Conservation (phyloP, 345 rosid species). For the Eucalyptus sp. region DNA sequence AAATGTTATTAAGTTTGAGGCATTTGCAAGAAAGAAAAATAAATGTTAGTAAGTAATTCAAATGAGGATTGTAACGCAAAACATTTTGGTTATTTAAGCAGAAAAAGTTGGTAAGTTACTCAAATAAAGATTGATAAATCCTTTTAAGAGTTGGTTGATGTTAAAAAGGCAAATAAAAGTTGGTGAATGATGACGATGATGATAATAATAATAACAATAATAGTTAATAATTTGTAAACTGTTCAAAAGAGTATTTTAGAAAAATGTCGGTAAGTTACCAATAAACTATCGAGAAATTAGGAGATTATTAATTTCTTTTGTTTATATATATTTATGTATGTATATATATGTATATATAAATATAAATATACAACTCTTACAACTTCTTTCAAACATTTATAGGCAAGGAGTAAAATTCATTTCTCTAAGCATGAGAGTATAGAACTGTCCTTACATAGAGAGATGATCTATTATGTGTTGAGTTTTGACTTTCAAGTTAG, state of each 20-base stretch:
- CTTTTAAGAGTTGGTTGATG: background rate
- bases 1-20: background rate
- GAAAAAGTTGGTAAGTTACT: background rate
- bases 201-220: too few species aligned
- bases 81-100: background rate
- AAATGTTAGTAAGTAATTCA: background rate
- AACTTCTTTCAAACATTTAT: too few species aligned
- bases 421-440: too few species aligned
- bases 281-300: too few species aligned
- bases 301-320: too few species aligned
- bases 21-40: background rate
- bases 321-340: too few species aligned
- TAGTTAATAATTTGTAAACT: too few species aligned
- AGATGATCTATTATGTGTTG: background rate
- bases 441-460: background rate
- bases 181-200: background rate
- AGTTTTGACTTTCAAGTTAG: background rate
- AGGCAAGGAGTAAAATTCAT: too few species aligned
- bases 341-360: too few species aligned
- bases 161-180: background rate
- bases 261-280: too few species aligned
- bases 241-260: too few species aligned
- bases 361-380: too few species aligned
- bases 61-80: background rate
- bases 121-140: background rate